phyloP scores from a whole-genome alignment of 2,329 filamentous ascomycete species.

The Pseudohalonectria lignicola region DNA sequence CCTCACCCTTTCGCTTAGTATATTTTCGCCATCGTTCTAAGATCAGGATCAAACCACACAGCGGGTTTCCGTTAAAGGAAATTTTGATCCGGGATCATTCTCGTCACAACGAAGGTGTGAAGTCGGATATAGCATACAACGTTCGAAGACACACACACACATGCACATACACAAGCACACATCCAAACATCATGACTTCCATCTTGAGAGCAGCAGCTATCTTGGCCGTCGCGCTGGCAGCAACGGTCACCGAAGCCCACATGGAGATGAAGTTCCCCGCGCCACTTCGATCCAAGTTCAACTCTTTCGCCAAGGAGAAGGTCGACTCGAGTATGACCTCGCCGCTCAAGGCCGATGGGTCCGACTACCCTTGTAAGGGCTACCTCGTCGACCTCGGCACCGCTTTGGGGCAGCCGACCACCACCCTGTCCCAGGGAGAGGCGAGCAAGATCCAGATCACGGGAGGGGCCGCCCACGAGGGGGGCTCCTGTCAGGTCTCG shows the following conservation, averaged over 20 bases:
- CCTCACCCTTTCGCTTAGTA: no score
- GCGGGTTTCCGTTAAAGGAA: no score
- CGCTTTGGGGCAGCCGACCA: conserved; percentile 38
- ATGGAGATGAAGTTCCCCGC: conserved; percentile 44
- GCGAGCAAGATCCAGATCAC: conserved; percentile 51
- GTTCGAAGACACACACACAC: no score
- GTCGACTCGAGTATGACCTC: conserved; percentile 67
- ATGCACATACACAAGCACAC: neutral
- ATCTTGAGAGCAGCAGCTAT: neutral
- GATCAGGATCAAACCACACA: no score
- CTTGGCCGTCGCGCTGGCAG: conserved; percentile 5
- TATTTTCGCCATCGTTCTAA: no score
- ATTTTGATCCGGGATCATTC: no score
- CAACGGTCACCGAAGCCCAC: conserved; percentile 35
- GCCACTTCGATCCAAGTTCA: conserved; percentile 41
- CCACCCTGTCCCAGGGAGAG: conserved; percentile 50
- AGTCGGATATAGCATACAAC: no score
- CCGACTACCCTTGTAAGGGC: conserved; percentile 70
- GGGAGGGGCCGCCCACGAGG: conserved; percentile 52
- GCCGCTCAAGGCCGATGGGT: conserved; percentile 48
- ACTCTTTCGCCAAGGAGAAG: conserved; percentile 34
- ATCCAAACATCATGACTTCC: neutral
- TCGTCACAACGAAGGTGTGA: no score
- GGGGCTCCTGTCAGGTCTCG: conserved; percentile 66
- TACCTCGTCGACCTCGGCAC: conserved; percentile 37